These are phyloP conservation scores for Peronospora destructor DNA, from an alignment of 352 stramenopile species.

Conservation along the genomic window DNA sequence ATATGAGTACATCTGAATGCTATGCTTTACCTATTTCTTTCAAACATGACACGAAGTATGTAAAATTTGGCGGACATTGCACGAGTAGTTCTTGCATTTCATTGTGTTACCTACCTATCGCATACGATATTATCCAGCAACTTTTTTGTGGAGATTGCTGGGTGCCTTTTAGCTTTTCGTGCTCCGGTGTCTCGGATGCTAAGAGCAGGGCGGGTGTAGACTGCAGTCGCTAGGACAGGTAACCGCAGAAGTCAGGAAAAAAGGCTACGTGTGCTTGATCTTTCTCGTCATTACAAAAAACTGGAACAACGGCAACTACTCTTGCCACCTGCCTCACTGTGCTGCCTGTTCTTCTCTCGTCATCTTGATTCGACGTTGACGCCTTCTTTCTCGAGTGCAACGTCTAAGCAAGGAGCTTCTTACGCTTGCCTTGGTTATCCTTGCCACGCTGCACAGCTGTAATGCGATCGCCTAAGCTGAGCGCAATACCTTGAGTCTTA, in stretches of 20 bases:
- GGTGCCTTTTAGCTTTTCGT: too few species aligned
- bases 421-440: slow-evolving; percentile 79
- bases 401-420: slow-evolving; percentile 66
- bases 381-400: slow-evolving; percentile 17
- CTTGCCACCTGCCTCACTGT: slow-evolving; percentile 11
- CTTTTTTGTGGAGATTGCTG: too few species aligned
- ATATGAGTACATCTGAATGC: too few species aligned
- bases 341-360: slow-evolving; percentile 8
- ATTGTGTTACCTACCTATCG: too few species aligned
- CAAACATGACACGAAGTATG: too few species aligned
- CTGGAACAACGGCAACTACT: slow-evolving; percentile 19
- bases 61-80: too few species aligned
- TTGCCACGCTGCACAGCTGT: slow-evolving; percentile 92
- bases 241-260: slow-evolving; percentile 20
- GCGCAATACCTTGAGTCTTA: slow-evolving; percentile 99
- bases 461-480: slow-evolving; percentile 98
- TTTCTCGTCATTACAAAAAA: slow-evolving; percentile 27
- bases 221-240: not conserved
- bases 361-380: slow-evolving; percentile 1
- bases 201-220: not conserved
- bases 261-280: slow-evolving; percentile 27
- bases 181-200: too few species aligned
- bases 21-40: too few species aligned
- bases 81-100: too few species aligned
- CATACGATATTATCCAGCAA: too few species aligned